Base-by-base conservation (phyloP, 768 basidiomycete species). In the Mycena sanguinolenta region DNA sequence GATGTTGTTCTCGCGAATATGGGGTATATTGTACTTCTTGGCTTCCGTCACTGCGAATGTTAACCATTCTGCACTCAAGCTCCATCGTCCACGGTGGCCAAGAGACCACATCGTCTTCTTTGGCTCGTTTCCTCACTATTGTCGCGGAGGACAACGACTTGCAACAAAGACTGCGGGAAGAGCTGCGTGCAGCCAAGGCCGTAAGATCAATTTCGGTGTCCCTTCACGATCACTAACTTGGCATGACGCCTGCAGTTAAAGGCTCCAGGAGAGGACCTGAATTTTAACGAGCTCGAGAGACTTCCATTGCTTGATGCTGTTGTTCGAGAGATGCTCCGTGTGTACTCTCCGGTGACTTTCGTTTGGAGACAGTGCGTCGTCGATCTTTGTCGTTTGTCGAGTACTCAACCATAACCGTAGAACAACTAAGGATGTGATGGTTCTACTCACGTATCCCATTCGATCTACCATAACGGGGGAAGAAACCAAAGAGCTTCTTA, bases 261-360 rank as follows among this genome's bases (percentile, higher is more conserved):
- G 62, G 42, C 30, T 3, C 52, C 58, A 5, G 69, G 74, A 25
- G 77, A 77, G 4, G 77, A 81, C 58, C 65, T 85, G 19, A 72
- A 76, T 25, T 86, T 81, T 70, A 82, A 84, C 55, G 78, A 80
- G 8, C 77, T 88, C 8, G 77, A 81, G 30, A 75, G 50, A 34
- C 77, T 85, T 3, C 82, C 81, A 1, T 77, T 79, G 54, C 74
- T 84, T 17, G 83, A 86, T 67, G 82, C 81, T 1, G 76, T 84
- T 2, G 80, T 80, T 65, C 74, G 80, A 16, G 83, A 85, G 71
- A 83, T 82, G 10, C 72, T 82, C 1, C 78, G 82, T 36, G 38
- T 79, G 28, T 79, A 74, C 46, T 69, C 73, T 6, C 77, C 78
- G 32, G 76, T 77, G 12, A 75, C 77, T 27, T 77, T 77, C 44